These are phyloP conservation scores for Rhizopus arrhizus DNA, from an alignment of 371 early-diverging fungal genomes.

Conservation along the genomic window DNA sequence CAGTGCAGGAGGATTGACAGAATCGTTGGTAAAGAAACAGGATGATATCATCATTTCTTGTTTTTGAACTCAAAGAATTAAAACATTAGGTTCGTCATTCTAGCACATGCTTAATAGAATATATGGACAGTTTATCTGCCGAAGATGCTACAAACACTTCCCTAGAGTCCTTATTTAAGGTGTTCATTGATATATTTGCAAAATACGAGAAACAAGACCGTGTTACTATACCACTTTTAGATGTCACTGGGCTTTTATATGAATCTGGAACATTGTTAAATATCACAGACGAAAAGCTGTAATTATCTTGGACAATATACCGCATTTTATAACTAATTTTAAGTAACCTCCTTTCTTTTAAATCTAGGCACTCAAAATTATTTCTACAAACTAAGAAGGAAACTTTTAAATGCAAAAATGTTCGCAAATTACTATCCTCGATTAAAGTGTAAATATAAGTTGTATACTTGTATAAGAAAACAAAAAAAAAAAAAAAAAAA, in stretches of 20 bases:
- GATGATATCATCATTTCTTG: not conserved
- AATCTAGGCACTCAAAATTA: slow-evolving; percentile 35
- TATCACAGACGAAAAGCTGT: slow-evolving; percentile 41
- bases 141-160: slow-evolving; percentile 14
- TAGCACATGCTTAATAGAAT: slow-evolving; percentile 65
- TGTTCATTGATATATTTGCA: slow-evolving; percentile 47
- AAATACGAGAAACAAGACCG: slow-evolving; percentile 62
- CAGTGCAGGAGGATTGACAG: slow-evolving; percentile 81
- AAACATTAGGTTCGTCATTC: slow-evolving; percentile 68
- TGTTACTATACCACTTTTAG: slow-evolving; percentile 67
- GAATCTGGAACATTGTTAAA: slow-evolving; percentile 54
- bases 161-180: slow-evolving; percentile 37
- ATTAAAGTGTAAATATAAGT: slow-evolving; percentile 49
- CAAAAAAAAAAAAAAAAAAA: not conserved
- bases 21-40: slow-evolving; percentile 65
- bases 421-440: slow-evolving; percentile 48
- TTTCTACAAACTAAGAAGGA: slow-evolving; percentile 38
- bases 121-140: slow-evolving; percentile 49
- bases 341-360: not conserved
- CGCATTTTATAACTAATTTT: not conserved
- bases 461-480: not conserved
- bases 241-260: slow-evolving; percentile 68
- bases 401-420: slow-evolving; percentile 41
- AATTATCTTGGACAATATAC: slow-evolving; percentile 20
- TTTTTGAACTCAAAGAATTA: not conserved